These are phyloP conservation scores for Leccinum subtestaceum DNA, from an alignment of 768 basidiomycete species.

Conservation along the genomic window DNA sequence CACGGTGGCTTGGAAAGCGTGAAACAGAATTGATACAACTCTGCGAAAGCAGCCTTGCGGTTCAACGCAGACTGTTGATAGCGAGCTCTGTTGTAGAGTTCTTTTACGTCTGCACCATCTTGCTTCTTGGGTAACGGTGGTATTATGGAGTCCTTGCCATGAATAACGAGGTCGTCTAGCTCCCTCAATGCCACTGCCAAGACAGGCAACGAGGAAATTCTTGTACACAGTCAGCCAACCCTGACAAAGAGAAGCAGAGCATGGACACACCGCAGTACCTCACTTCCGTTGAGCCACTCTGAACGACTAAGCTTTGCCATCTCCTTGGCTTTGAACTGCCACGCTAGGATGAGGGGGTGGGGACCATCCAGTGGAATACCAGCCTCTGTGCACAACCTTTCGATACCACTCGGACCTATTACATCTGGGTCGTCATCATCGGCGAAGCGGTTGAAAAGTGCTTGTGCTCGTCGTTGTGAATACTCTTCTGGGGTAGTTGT, in stretches of 20 bases:
- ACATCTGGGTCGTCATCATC: conserved; percentile 46
- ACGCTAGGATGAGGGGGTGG: conserved; percentile 68
- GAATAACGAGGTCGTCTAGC: conserved; percentile 61
- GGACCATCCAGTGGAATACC: conserved; percentile 73
- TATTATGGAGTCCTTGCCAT: conserved; percentile 39
- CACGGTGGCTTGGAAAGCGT: conserved; percentile 68
- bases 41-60: conserved; percentile 51
- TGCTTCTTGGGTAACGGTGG: conserved; percentile 34
- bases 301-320: conserved; percentile 68
- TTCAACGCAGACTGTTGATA: conserved; percentile 52
- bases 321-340: conserved; percentile 68
- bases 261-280: conserved; percentile 41
- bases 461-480: conserved; percentile 45
- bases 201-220: conserved; percentile 48
- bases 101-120: conserved; percentile 19
- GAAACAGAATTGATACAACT: conserved; percentile 73
- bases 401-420: conserved; percentile 74
- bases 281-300: conserved; percentile 67
- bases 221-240: conserved; percentile 21
- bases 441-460: conserved; percentile 61
- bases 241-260: neutral
- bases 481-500: conserved; percentile 37
- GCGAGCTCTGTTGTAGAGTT: conserved; percentile 53
- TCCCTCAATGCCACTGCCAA: conserved; percentile 55
- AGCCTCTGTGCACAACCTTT: conserved; percentile 65